These are phyloP conservation scores for Tolypocladium sp. DNA, from an alignment of 2,329 filamentous ascomycete genomes.

Conservation along the genomic window DNA sequence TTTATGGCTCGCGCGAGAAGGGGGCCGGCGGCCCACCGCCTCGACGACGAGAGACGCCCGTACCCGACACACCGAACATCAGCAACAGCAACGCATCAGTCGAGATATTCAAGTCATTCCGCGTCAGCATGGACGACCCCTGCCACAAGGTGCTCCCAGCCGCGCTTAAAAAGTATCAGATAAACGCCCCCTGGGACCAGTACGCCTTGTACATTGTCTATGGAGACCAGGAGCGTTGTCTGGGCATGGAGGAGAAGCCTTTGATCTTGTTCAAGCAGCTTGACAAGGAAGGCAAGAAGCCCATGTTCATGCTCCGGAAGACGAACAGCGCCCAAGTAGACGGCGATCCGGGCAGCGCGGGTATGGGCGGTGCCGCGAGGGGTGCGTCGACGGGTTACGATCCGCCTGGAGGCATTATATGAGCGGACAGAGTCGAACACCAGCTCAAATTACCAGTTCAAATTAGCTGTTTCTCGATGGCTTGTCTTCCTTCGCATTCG, in stretches of 20 bases:
- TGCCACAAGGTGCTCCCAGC: conserved; percentile 96
- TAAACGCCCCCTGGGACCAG: conserved; percentile 94
- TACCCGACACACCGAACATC: conserved; percentile 49
- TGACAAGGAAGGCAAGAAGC: conserved; percentile 93
- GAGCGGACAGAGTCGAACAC: conserved; percentile 4
- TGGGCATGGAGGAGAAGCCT: conserved; percentile 87
- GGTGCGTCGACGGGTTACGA: conserved; percentile 41
- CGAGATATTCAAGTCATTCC: conserved; percentile 98
- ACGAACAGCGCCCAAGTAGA: conserved; percentile 46
- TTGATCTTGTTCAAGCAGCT: conserved; percentile 95
- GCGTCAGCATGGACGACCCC: conserved; percentile 94
- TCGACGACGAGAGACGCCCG: conserved; percentile 53
- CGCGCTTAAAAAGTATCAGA: conserved; percentile 95
- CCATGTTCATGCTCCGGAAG: conserved; percentile 95
- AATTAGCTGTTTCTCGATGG: background rate
- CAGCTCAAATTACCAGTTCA: background rate
- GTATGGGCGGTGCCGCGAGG: conserved; percentile 34
- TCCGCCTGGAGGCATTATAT: conserved; percentile 53
- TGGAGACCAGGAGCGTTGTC: conserved; percentile 91
- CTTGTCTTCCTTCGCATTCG: too few relatives aligned
- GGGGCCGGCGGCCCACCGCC: conserved; percentile 26
- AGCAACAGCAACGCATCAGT: conserved; percentile 55
- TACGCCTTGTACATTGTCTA: conserved; percentile 98
- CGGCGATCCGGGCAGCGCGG: conserved; percentile 45
- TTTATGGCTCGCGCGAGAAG: conserved; percentile 21